Percentiles rank a stretch among this genome's conserved stretches.
Evolutionary conservation across 441 rosid genomes (phyloP).

Genomic region (Erodium trifolium): DNA sequence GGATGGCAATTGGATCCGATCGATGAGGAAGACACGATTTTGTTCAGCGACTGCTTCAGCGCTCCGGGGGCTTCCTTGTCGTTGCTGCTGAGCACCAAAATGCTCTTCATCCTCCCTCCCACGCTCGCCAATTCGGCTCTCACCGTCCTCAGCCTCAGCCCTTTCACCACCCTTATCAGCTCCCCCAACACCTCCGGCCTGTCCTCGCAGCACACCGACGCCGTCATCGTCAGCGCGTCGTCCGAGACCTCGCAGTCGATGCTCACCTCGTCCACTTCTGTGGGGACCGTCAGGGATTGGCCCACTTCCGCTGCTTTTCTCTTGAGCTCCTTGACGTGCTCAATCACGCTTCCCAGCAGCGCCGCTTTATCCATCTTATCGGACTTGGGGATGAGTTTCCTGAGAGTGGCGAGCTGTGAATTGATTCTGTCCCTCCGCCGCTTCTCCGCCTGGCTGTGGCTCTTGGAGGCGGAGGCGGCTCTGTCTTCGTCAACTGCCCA

Average conservation of each 20-base stretch:
- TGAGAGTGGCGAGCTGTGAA: constrained; percentile 66
- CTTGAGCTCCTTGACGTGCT: constrained; percentile 67
- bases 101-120: constrained; percentile 63
- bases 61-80: constrained; percentile 22
- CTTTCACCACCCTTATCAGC: constrained; percentile 45
- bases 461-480: constrained; percentile 46
- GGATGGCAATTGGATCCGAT: constrained; percentile 40
- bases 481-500: constrained; percentile 28
- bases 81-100: constrained; percentile 39
- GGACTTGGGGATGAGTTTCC: constrained; percentile 77
- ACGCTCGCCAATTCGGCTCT: constrained; percentile 55
- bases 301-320: constrained; percentile 48
- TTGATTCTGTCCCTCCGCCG: constrained; percentile 82
- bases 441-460: constrained; percentile 93
- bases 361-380: constrained; percentile 98
- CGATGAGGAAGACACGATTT: constrained; percentile 43
- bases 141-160: constrained; percentile 39
- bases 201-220: constrained; percentile 72
- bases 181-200: constrained; percentile 67
- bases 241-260: constrained; percentile 33
- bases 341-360: constrained; percentile 61
- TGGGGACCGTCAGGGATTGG: constrained; percentile 41
- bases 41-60: constrained; percentile 54
- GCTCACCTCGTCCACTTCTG: constrained; percentile 64
- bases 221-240: constrained; percentile 35